Conservation (phyloP, 352 stramenopile species). For the Globisporangium viniferum region DNA sequence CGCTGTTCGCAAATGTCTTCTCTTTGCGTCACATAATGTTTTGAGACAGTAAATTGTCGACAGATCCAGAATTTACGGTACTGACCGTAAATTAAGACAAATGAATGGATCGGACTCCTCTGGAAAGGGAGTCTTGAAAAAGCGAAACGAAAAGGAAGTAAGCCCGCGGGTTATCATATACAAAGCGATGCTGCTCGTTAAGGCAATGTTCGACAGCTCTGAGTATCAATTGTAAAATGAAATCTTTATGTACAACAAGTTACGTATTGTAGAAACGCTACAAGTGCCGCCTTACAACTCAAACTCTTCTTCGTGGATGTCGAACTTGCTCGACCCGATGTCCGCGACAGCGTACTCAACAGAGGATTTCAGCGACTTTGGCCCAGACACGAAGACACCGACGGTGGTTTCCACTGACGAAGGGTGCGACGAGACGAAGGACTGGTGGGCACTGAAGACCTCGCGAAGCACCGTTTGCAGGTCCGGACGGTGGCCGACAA, state of each 20-base stretch:
- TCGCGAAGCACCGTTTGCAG: slow-evolving; percentile 25
- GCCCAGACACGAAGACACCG: slow-evolving; percentile 23
- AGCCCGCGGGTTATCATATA: neutral
- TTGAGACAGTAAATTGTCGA: neutral
- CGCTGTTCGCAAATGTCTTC: neutral
- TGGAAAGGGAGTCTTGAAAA: neutral
- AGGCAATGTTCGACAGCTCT: neutral
- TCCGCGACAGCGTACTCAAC: slow-evolving; percentile 14
- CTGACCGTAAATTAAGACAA: neutral
- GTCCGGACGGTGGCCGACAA: slow-evolving; percentile 26
- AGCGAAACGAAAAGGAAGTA: neutral
- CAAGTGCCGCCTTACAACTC: slow-evolving; percentile 14
- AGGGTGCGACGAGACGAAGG: neutral
- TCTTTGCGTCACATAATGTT: neutral
- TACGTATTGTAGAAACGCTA: neutral
- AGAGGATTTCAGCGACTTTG: slow-evolving; percentile 15
- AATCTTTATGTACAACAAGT: neutral
- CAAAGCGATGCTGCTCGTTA: too few species aligned
- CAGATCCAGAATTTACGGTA: neutral
- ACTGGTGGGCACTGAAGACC: slow-evolving; percentile 20
- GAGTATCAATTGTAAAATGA: neutral
- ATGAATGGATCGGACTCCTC: neutral
- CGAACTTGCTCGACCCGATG: slow-evolving; percentile 21
- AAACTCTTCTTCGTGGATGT: slow-evolving; percentile 26
- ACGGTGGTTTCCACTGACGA: neutral